Conservation (phyloP, 75 land plant species). For the Sequoia sempervirens region DNA sequence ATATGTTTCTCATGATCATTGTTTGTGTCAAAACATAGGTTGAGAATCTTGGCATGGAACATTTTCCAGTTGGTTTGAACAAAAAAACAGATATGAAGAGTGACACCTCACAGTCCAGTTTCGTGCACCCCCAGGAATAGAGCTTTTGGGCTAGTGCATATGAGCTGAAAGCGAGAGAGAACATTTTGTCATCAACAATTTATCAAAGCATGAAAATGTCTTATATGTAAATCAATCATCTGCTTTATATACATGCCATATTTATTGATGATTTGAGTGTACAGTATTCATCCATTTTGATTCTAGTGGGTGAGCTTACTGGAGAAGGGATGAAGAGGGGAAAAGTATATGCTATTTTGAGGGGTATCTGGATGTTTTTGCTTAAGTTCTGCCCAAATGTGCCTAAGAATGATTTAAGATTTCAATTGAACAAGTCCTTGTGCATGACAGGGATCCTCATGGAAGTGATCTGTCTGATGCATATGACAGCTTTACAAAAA, state of each 20-base stretch:
- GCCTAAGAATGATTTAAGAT: neutral
- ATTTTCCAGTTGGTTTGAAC: neutral
- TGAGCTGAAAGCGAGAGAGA: neutral
- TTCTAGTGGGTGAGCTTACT: neutral
- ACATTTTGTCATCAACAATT: neutral
- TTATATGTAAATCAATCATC: neutral
- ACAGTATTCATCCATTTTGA: slow-evolving; percentile 7
- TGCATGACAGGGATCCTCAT: slow-evolving; percentile 7
- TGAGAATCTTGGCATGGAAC: neutral
- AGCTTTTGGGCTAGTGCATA: neutral
- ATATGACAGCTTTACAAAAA: neutral
- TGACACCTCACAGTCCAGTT: neutral
- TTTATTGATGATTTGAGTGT: slow-evolving; percentile 8
- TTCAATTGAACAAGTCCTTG: neutral
- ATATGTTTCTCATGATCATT: neutral
- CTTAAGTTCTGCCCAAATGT: neutral
- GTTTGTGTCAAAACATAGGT: slow-evolving; percentile 1
- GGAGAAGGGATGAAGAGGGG: neutral
- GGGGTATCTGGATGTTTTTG: neutral
- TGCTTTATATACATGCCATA: neutral
- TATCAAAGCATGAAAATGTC: neutral
- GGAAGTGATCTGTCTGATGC: slow-evolving; percentile 11
- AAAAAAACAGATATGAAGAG: neutral
- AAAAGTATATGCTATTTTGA: neutral
- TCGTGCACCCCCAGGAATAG: neutral